A percentile compares a stretch with the other conserved stretches of the same genome.
These are phyloP conservation scores for Coniochaeta sp. DNA, from an alignment of 2,329 filamentous ascomycete species.

Conservation along the genomic window DNA sequence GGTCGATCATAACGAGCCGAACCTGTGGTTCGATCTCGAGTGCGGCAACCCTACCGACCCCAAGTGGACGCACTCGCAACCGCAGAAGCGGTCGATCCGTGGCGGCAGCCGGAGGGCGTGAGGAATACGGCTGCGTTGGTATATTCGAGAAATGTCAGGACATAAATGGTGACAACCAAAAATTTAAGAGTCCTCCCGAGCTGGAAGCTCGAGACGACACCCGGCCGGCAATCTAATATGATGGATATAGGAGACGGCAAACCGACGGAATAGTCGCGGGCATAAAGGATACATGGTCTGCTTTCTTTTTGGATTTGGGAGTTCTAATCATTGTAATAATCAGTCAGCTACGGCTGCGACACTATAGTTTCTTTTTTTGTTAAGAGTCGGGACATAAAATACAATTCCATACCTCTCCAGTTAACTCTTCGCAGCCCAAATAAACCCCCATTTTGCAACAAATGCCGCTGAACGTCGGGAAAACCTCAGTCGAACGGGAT, in stretches of 20 bases:
- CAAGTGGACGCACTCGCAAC: constrained; percentile 12
- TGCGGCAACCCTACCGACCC: constrained; percentile 25
- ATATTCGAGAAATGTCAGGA: neutral
- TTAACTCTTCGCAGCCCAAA: too few relatives aligned
- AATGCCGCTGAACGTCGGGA: too few relatives aligned
- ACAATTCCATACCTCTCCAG: neutral
- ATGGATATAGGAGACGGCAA: neutral
- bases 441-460: too few relatives aligned
- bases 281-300: neutral
- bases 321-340: neutral
- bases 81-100: neutral
- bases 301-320: neutral
- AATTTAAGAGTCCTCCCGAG: neutral
- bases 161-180: neutral
- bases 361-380: neutral
- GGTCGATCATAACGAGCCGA: constrained; percentile 20
- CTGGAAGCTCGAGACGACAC: neutral
- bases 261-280: neutral
- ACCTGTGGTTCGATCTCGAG: constrained; percentile 26
- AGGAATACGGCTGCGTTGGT: neutral
- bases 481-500: constrained; percentile 69
- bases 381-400: neutral
- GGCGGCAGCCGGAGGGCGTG: neutral
- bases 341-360: neutral
- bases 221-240: neutral